These are phyloP conservation scores for Botryotinia globosa DNA, from an alignment of 2,329 filamentous ascomycete genomes.

Conservation along the genomic window DNA sequence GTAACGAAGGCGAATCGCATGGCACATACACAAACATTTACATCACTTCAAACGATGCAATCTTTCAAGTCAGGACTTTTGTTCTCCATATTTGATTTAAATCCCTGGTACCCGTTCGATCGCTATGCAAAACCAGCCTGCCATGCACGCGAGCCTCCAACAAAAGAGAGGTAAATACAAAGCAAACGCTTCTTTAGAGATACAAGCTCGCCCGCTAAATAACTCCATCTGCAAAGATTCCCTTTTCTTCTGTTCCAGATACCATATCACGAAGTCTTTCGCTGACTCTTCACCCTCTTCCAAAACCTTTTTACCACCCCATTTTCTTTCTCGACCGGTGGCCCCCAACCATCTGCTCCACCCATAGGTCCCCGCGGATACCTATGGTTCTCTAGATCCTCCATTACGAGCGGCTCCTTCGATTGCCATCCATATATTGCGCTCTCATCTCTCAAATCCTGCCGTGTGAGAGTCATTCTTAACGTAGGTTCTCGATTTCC, in stretches of 20 bases:
- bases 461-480: constrained; percentile 89
- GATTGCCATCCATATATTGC: constrained; percentile 69
- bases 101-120: neutral
- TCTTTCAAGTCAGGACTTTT: neutral
- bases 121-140: neutral
- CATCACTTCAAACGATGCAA: neutral
- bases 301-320: constrained; percentile 62
- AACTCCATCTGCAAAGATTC: constrained; percentile 11
- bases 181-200: neutral
- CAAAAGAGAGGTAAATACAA: neutral
- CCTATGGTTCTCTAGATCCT: constrained; percentile 55
- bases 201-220: constrained; percentile 18
- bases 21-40: neutral
- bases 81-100: neutral
- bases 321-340: constrained; percentile 46
- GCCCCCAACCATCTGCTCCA: constrained; percentile 42
- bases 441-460: constrained; percentile 76
- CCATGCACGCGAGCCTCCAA: neutral
- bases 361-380: constrained; percentile 39
- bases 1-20: neutral
- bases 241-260: neutral
- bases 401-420: constrained; percentile 53
- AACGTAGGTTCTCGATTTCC: constrained; percentile 87
- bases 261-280: constrained; percentile 25
- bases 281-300: constrained; percentile 51